Conservation (phyloP, 495 filamentous ascomycete species). For the Tuber calosporum region DNA sequence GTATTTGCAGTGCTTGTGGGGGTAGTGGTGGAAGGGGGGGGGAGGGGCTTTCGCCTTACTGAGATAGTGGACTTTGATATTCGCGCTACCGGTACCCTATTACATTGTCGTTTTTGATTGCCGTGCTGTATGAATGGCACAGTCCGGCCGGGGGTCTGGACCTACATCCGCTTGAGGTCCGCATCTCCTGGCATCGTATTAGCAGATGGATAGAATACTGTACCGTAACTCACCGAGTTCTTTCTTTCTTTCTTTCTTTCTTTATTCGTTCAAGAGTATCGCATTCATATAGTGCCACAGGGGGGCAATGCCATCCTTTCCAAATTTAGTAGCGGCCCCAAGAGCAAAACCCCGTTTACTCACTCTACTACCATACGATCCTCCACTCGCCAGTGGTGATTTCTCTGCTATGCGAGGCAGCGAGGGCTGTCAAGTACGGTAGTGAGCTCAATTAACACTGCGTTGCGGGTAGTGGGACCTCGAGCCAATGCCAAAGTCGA, state of each 20-base stretch:
- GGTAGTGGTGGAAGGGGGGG: neutral
- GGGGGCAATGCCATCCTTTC: neutral
- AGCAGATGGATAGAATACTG: neutral
- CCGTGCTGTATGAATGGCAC: neutral
- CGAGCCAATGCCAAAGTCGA: neutral
- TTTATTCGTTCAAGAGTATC: no score
- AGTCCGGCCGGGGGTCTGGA: neutral
- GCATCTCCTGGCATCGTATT: no score
- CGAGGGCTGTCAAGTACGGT: neutral
- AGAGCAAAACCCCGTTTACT: neutral
- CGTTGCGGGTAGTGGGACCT: neutral
- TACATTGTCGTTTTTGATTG: conserved; percentile 4
- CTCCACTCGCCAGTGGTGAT: neutral
- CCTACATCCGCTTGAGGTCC: neutral
- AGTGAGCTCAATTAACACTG: neutral
- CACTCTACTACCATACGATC: neutral
- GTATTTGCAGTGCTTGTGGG: conserved; percentile 11
- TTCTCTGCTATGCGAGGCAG: neutral
- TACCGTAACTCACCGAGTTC: neutral
- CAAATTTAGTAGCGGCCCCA: neutral
- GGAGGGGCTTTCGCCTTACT: conserved; percentile 13
- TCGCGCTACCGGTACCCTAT: conserved; percentile 8
- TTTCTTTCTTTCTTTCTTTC: neutral
- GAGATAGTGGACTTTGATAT: conserved; percentile 7
- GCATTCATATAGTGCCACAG: neutral